Conservation (phyloP, 495 filamentous ascomycete genomes). For the Talaromyces thailandensis region DNA sequence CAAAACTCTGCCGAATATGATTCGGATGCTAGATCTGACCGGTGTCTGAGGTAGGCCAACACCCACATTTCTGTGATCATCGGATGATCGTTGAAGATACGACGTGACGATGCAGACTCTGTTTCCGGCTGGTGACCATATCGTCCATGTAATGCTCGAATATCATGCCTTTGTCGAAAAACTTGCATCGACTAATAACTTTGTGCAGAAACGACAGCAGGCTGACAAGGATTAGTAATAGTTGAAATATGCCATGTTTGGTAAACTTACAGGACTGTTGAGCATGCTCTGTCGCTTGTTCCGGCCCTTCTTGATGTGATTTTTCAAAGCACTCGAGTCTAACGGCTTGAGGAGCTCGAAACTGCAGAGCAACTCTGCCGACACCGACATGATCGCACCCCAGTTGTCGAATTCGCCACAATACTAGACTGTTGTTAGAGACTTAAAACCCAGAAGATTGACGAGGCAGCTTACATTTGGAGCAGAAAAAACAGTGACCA, state of each 20-base stretch:
- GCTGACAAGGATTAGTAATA: constrained; percentile 21
- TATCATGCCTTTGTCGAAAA: constrained; percentile 4
- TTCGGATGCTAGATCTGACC: neutral
- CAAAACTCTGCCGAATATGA: neutral
- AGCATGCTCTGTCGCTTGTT: constrained; percentile 87
- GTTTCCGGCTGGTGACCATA: constrained; percentile 8
- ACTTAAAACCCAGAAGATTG: neutral
- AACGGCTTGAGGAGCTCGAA: constrained; percentile 96
- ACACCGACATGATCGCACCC: constrained; percentile 98
- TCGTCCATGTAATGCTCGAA: constrained; percentile 16
- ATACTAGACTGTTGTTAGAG: constrained; percentile 51
- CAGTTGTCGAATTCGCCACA: constrained; percentile 99
- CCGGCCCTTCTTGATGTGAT: constrained; percentile 96
- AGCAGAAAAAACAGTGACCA: constrained; percentile 96
- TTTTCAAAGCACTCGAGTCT: constrained; percentile 95
- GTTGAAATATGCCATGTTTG: neutral
- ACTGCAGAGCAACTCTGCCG: constrained; percentile 84
- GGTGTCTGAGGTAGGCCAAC: neutral
- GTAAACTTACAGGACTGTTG: constrained; percentile 74
- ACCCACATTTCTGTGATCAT: neutral
- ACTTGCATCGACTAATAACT: constrained; percentile 25
- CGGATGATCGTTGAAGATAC: neutral
- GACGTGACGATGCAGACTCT: neutral
- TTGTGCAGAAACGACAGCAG: constrained; percentile 38
- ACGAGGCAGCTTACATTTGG: constrained; percentile 76